Base-by-base conservation (phyloP, 352 stramenopile species). In the Globisporangium yorkense region DNA sequence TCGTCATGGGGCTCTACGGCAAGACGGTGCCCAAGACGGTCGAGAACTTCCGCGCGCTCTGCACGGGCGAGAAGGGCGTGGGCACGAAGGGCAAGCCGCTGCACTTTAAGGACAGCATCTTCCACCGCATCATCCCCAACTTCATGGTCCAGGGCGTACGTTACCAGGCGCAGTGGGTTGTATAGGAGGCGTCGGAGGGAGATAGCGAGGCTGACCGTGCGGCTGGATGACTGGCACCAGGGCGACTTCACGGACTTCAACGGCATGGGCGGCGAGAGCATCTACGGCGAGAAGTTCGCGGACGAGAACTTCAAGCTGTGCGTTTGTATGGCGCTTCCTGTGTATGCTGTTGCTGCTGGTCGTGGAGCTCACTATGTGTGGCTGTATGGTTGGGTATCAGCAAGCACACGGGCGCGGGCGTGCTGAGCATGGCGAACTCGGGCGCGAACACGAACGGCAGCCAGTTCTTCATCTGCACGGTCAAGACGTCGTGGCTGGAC, bases 391-490 rank as follows among this genome's bases (percentile, higher is more conserved):
- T 27, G 24, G 24, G 24, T 27, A 27, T 1, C 53, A 72, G 64
- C 52, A 94, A 93, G 72, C 85, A 95, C 70, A 71, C 67, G 21
- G 81, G 78, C 49, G 67, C 77, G 29, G 83, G 84, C 33, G 74
- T 75, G 44, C 66, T 95, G 48, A 91, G 77, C 68, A 95, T 95
- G 85, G 84, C 84, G 49, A 95, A 95, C 72, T 72, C 81, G 39
- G 85, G 85, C 20, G 66, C 74, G 43, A 92, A 93, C 73, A 92
- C 88, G 39, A 99, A 99, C 77, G 94, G 94, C 50, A 97, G 87
- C 57, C 95, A 99, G 78, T 99, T 99, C 70, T 99, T 99, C 75
- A 98, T 99, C 61, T 94, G 80, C 69, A 96, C 88, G 20, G 89
- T 94, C 62, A 91, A 96, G 75, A 96, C 88, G 6, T 87, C 84